Percentiles rank a stretch among this genome's conserved stretches.
phyloP scores from a whole-genome alignment of 179 eudicot genomes.

The Corrigiola litoralis region DNA sequence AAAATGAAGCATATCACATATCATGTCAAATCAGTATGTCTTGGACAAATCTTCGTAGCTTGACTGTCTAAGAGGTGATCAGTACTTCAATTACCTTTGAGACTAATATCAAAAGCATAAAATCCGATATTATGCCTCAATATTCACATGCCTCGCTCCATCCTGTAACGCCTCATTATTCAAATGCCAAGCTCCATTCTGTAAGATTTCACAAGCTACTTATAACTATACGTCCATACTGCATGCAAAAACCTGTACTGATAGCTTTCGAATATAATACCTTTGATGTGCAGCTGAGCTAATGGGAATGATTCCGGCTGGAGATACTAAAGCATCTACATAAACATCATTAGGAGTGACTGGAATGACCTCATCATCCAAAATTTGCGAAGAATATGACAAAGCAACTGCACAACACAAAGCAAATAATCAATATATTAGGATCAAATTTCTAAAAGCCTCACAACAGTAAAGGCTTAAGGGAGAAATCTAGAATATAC shows the following conservation, averaged over 20 bases:
- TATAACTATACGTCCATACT: not conserved
- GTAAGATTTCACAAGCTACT: conserved; percentile 4
- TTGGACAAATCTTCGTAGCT: not conserved
- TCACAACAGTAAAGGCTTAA: not conserved
- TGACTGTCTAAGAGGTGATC: not conserved
- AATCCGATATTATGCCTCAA: not conserved
- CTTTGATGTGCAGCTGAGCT: conserved; percentile 52
- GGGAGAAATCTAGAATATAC: conserved; percentile 28
- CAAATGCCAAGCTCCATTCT: conserved; percentile 24
- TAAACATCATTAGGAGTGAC: conserved; percentile 73
- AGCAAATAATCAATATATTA: not conserved
- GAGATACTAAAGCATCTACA: conserved; percentile 77
- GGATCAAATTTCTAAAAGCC: not conserved
- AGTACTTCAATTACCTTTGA: not conserved
- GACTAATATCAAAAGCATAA: not conserved
- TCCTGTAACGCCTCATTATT: conserved; percentile 18
- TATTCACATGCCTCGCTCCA: conserved; percentile 17
- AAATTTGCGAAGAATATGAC: conserved; percentile 75
- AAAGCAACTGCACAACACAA: conserved; percentile 64
- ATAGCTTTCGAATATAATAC: conserved; percentile 9
- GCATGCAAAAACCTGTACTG: not conserved
- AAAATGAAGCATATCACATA: no score
- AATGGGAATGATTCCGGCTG: conserved; percentile 79
- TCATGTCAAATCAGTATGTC: not conserved
- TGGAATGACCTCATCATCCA: conserved; percentile 85